These are phyloP conservation scores for Phytopythium chamaehyphon DNA, from an alignment of 352 stramenopile species.

Conservation along the genomic window DNA sequence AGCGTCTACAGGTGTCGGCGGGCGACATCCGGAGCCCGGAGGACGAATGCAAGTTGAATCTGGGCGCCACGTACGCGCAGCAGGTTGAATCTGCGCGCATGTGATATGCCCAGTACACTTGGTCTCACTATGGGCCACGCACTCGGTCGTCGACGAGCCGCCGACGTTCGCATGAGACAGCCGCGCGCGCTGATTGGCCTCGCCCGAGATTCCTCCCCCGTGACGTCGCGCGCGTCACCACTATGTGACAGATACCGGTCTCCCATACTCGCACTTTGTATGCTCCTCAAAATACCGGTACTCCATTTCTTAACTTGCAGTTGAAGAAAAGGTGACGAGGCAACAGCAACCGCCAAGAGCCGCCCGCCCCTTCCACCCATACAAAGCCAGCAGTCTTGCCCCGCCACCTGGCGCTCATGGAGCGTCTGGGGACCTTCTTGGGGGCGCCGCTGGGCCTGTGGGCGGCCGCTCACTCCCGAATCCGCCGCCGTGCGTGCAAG, in stretches of 20 bases:
- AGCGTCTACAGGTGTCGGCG: no score
- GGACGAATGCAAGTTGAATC: slow-evolving; percentile 7
- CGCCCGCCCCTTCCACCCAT: neutral
- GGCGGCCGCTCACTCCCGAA: slow-evolving; percentile 8
- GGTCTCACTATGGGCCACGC: neutral
- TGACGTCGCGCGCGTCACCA: slow-evolving; percentile 13
- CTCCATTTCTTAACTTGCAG: slow-evolving; percentile 11
- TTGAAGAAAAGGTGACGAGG: slow-evolving; percentile 19
- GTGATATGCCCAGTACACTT: slow-evolving; percentile 7
- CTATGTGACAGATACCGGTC: slow-evolving; percentile 10
- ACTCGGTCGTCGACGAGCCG: neutral
- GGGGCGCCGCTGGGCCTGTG: slow-evolving; percentile 5
- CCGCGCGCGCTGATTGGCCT: slow-evolving; percentile 1
- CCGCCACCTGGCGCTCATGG: neutral
- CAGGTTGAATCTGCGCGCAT: slow-evolving; percentile 7
- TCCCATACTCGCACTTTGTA: slow-evolving; percentile 5
- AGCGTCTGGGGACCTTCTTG: neutral
- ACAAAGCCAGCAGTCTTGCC: neutral
- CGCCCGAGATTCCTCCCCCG: neutral
- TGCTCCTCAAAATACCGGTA: neutral
- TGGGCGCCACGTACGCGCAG: neutral
- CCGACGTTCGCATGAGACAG: slow-evolving; percentile 2
- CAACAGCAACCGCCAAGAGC: neutral
- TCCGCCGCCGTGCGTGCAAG: slow-evolving; percentile 8
- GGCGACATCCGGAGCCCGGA: no score